Evolutionary conservation across 768 basidiomycete genomes (phyloP).

Genomic region (Mycena kentingensis): DNA sequence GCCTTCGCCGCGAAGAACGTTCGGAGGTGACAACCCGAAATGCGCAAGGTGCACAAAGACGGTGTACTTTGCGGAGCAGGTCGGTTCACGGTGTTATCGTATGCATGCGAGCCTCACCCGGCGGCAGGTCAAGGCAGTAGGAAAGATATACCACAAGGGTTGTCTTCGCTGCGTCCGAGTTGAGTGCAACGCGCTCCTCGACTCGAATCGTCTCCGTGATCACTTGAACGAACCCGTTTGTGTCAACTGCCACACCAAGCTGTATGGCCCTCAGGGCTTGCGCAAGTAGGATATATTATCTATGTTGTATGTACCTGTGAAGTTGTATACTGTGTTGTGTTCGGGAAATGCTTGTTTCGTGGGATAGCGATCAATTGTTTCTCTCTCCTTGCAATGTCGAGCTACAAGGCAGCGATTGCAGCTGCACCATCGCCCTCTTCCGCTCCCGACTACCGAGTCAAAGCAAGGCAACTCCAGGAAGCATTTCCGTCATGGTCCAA

Average conservation of each 20-base stretch:
- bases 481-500: constrained; percentile 68
- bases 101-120: not conserved
- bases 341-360: too few species aligned
- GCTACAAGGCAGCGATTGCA: too few species aligned
- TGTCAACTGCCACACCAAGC: constrained; percentile 71
- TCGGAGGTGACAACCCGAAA: constrained; percentile 58
- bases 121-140: constrained; percentile 78
- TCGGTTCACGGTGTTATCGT: constrained; percentile 24
- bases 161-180: constrained; percentile 78
- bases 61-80: constrained; percentile 88
- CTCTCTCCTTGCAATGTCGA: too few species aligned
- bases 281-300: too few species aligned
- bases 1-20: constrained; percentile 44
- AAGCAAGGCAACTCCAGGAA: constrained; percentile 69
- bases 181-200: constrained; percentile 70
- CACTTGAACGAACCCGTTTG: constrained; percentile 76
- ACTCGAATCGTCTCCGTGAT: constrained; percentile 72
- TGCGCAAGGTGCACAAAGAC: constrained; percentile 74
- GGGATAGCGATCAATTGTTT: too few species aligned
- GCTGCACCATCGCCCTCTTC: too few species aligned
- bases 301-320: too few species aligned
- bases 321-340: too few species aligned
- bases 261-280: constrained; percentile 29
- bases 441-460: constrained; percentile 50
- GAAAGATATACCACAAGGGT: constrained; percentile 76